A percentile compares a stretch with the other conserved stretches of the same genome.
These are phyloP conservation scores for Falciphora oryzae DNA, from an alignment of 2,329 filamentous ascomycete genomes.

Conservation along the genomic window DNA sequence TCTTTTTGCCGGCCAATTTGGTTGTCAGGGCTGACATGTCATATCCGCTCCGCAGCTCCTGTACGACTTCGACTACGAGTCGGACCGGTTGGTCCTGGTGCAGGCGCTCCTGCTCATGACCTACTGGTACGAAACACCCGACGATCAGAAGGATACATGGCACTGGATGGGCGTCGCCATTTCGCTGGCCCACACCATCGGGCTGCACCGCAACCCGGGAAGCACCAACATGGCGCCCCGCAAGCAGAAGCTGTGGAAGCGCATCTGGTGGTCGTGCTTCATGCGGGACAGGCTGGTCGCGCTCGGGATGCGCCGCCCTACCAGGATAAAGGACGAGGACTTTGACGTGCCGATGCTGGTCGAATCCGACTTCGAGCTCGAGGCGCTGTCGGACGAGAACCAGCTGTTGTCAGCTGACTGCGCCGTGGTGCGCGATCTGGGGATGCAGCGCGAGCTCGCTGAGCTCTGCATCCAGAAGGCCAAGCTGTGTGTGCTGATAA, in stretches of 20 bases:
- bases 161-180: conserved; percentile 98
- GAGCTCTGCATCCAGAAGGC: conserved; percentile 89
- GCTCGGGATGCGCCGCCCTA: conserved; percentile 87
- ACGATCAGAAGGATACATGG: conserved; percentile 97
- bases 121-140: conserved; percentile 95
- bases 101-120: conserved; percentile 89
- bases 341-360: conserved; percentile 90
- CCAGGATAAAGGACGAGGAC: conserved; percentile 86
- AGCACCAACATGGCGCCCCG: conserved; percentile 68
- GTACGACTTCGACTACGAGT: conserved; percentile 94
- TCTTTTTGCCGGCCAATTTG: background rate
- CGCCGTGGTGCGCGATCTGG: conserved; percentile 61
- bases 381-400: conserved; percentile 60
- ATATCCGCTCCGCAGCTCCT: conserved; percentile 51
- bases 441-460: conserved; percentile 72
- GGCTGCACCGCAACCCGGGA: conserved; percentile 77
- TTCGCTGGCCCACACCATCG: conserved; percentile 88
- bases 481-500: conserved; percentile 83
- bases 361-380: conserved; percentile 77
- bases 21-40: conserved; percentile 6
- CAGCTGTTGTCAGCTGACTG: conserved; percentile 65
- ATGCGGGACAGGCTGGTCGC: conserved; percentile 92
- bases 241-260: conserved; percentile 82
- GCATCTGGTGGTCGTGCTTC: conserved; percentile 97
- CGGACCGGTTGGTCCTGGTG: conserved; percentile 80